Conservation (phyloP, 2,329 filamentous ascomycete genomes). For the Nemania bipapillata region DNA sequence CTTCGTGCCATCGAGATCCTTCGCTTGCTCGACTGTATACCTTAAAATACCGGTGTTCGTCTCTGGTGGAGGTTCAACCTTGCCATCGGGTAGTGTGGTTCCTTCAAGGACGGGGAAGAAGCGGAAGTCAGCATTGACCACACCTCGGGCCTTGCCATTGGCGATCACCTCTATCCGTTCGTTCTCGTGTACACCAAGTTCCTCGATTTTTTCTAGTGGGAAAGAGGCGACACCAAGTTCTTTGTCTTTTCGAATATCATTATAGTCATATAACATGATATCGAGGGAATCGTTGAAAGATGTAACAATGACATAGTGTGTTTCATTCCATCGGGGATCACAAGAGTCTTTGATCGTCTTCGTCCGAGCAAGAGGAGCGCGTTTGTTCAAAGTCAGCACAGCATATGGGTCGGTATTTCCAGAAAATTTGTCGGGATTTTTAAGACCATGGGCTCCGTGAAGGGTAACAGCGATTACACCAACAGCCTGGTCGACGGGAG, state of each 20-base stretch:
- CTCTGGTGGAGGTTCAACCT: constrained; percentile 81
- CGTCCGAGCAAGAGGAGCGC: constrained; percentile 83
- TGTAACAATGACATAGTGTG: constrained; percentile 92
- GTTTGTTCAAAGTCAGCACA: constrained; percentile 83
- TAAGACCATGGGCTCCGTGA: constrained; percentile 89
- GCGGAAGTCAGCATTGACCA: constrained; percentile 82
- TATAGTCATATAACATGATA: constrained; percentile 88
- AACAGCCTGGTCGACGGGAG: constrained; percentile 92
- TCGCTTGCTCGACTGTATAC: constrained; percentile 94
- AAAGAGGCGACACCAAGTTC: constrained; percentile 90
- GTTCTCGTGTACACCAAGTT: constrained; percentile 81
- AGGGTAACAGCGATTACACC: constrained; percentile 92
- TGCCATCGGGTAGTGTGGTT: constrained; percentile 75
- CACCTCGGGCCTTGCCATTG: constrained; percentile 84
- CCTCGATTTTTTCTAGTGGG: constrained; percentile 81
- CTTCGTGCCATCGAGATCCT: constrained; percentile 92
- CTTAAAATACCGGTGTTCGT: constrained; percentile 92
- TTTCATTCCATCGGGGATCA: constrained; percentile 95
- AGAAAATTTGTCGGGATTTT: constrained; percentile 93
- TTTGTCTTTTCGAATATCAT: constrained; percentile 96
- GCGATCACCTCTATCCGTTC: constrained; percentile 83
- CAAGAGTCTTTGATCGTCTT: constrained; percentile 86
- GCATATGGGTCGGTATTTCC: constrained; percentile 92
- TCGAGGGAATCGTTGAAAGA: constrained; percentile 89
- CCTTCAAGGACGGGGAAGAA: constrained; percentile 94